Conservation (phyloP, 495 filamentous ascomycete genomes). For the Penicillium arizonense region DNA sequence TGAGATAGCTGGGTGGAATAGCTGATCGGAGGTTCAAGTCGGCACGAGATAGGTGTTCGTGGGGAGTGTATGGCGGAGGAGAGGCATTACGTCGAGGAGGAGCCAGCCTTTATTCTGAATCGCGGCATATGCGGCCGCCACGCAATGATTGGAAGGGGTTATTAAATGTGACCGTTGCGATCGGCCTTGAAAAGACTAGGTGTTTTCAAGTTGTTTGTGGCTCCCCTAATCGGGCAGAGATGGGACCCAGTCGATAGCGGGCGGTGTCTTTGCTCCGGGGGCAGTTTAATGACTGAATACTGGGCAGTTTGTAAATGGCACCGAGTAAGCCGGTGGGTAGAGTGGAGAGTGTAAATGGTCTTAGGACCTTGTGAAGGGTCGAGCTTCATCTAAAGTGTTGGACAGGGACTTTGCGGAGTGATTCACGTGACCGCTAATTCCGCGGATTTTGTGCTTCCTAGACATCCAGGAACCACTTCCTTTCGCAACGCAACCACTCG, state of each 20-base stretch:
- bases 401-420: not conserved
- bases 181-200: not conserved
- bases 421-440: conserved; percentile 22
- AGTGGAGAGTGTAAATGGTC: not conserved
- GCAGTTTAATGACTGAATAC: not conserved
- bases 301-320: not conserved
- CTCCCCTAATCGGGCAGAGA: conserved; percentile 18
- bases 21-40: conserved; percentile 24
- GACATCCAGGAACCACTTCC: conserved; percentile 3
- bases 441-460: conserved; percentile 26
- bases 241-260: conserved; percentile 2
- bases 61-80: conserved; percentile 38
- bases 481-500: conserved; percentile 10
- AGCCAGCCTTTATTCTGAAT: conserved; percentile 42
- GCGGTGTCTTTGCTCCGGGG: conserved; percentile 3
- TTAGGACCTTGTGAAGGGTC: not conserved
- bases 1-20: conserved; percentile 14
- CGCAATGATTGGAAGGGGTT: conserved; percentile 18
- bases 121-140: conserved; percentile 43
- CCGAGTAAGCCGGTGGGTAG: not conserved
- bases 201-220: conserved; percentile 14
- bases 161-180: not conserved
- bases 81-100: conserved; percentile 43
- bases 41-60: conserved; percentile 25
- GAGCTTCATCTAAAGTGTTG: not conserved